Base-by-base conservation (phyloP, 2,329 filamentous ascomycete species). In the Sporothrix pseudoabietina region DNA sequence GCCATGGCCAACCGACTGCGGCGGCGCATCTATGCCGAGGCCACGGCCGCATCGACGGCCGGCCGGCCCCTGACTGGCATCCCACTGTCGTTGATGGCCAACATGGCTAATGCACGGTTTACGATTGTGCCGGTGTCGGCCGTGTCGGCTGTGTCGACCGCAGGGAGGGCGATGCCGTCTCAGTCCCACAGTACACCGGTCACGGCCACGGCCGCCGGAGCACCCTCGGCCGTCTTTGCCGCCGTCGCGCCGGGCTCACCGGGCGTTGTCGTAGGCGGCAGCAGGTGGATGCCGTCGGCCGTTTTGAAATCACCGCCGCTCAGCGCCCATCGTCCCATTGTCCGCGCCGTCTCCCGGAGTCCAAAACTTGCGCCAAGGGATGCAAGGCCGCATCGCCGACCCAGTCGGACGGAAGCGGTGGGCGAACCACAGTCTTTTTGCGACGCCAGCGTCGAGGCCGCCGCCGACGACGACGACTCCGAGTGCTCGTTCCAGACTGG, bases 1-100 rank as follows among this genome's bases (percentile, higher is more conserved):
- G 90, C 90, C 6, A 88, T 91, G 73, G 84, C 92, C 79, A 93
- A 93, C 77, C 81, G 87, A 10, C 83, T 90, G 9, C 82, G 88
- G 22, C 82, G 84, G 73, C 82, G 84, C 4, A 81, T 88, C 32
- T 80, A 81, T 1, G 79, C 80, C n/a, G 80, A 82, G 22, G 81
- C 81, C 0, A 78, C 77, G 9, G 61, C 39, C 61, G 61, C 61
- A 0, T 66, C 61, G 4, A 66, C 61, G 2, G 77, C 78, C 65
- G 57, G 73, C 0, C 57, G 76, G 32, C 74, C 75, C 19, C 74
- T 78, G 9, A 73, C 73, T 6, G 73, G 74, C 3, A 75, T 73
- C 16, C 77, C 79, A 3, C 41, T 76, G 1, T 69, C 77, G 55
- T 74, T 75, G 10, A 63, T 72, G 65, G 49, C 68, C 52, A 72